Evolutionary conservation across 208 protist genomes (phyloP).

Genomic region (Trichomonas tenax): DNA sequence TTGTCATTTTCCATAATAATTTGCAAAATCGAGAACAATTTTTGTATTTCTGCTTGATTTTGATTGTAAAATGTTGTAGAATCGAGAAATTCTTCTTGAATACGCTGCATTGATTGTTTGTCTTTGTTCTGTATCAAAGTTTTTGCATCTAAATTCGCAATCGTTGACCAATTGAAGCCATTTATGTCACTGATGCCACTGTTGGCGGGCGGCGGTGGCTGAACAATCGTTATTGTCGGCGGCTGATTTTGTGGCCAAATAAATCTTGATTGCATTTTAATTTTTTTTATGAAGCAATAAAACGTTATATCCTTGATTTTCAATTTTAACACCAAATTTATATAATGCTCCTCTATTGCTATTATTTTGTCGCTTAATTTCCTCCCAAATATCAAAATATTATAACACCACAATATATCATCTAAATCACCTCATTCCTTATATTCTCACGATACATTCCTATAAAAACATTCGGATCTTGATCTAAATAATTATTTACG

Average conservation of each 20-base stretch:
- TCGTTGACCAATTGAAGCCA: not conserved
- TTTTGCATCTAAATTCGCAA: not conserved
- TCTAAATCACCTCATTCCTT: no score
- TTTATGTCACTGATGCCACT: not conserved
- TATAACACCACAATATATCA: no score
- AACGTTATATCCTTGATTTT: not conserved
- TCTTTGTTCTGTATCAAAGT: not conserved
- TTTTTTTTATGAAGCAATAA: not conserved
- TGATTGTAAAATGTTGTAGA: not conserved
- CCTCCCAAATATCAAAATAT: no score
- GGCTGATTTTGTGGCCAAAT: not conserved
- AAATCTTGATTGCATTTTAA: not conserved
- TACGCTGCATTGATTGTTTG: not conserved
- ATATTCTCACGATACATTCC: no score
- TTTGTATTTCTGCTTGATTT: not conserved
- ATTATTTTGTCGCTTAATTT: no score
- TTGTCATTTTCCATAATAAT: not conserved
- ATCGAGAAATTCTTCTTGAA: not conserved
- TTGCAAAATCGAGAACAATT: not conserved
- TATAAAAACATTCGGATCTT: no score
- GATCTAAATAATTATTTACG: no score
- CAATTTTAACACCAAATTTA: no score
- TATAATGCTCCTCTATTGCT: no score
- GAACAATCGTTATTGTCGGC: not conserved
- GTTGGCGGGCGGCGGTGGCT: not conserved